These are phyloP conservation scores for Globisporangium spinosum DNA, from an alignment of 352 stramenopile species.

Conservation along the genomic window DNA sequence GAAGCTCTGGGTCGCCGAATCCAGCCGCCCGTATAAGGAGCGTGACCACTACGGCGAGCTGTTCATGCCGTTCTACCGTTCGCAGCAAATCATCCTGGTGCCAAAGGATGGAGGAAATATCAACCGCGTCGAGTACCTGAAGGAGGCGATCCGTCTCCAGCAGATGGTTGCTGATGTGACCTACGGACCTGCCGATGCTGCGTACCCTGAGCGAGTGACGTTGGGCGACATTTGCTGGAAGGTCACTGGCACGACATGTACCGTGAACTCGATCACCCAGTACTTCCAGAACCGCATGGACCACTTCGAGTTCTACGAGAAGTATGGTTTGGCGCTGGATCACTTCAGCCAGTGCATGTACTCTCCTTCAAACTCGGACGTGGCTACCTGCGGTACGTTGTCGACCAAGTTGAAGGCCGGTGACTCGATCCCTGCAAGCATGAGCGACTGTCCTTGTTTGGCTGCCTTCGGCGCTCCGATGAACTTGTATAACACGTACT, in stretches of 20 bases:
- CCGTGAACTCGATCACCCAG: constrained; percentile 57
- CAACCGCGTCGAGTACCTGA: constrained; percentile 43
- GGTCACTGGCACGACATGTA: constrained; percentile 55
- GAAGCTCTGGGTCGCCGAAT: constrained; percentile 62
- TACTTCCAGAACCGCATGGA: constrained; percentile 64
- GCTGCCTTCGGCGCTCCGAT: constrained; percentile 59
- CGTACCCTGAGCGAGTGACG: constrained; percentile 19
- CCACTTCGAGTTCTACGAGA: constrained; percentile 55
- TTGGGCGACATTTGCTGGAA: constrained; percentile 69
- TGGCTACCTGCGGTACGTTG: constrained; percentile 40
- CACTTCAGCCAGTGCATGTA: constrained; percentile 64
- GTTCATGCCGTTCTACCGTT: constrained; percentile 72
- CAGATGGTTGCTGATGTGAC: constrained; percentile 35
- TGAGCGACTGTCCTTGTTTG: constrained; percentile 62
- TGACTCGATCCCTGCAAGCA: constrained; percentile 43
- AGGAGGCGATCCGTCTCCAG: constrained; percentile 50
- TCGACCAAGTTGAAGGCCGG: constrained; percentile 28
- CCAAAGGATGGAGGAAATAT: constrained; percentile 60
- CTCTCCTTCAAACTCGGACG: constrained; percentile 48
- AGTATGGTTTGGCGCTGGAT: constrained; percentile 39
- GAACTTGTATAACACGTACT: constrained; percentile 66
- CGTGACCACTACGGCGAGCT: constrained; percentile 55
- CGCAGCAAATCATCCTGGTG: constrained; percentile 64
- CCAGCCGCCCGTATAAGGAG: constrained; percentile 51
- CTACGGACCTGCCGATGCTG: constrained; percentile 29